Percentiles rank a stretch among this genome's conserved stretches.
phyloP scores from a whole-genome alignment of 2,329 filamentous ascomycete genomes.

The Myriosclerotinia scirpicola region DNA sequence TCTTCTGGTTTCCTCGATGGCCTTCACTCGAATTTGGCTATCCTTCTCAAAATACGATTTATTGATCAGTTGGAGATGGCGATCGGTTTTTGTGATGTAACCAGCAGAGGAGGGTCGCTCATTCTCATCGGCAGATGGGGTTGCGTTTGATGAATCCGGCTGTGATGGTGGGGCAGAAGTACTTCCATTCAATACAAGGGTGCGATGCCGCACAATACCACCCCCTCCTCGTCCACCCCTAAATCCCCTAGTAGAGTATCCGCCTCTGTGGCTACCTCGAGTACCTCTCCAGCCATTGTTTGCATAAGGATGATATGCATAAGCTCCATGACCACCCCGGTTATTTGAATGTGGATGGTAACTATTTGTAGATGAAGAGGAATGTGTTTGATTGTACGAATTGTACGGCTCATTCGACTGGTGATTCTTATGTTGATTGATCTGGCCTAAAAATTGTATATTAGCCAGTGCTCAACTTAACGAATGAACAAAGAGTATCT shows the following conservation, averaged over 20 bases:
- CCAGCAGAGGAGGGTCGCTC: conserved; percentile 40
- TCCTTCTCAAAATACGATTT: conserved; percentile 75
- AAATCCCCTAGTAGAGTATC: conserved; percentile 36
- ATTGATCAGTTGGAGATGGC: conserved; percentile 82
- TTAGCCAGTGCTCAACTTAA: conserved; percentile 6
- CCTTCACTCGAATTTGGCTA: conserved; percentile 63
- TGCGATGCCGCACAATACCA: conserved; percentile 54
- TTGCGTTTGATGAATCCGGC: conserved; percentile 20
- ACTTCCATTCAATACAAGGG: conserved; percentile 62
- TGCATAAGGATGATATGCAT: conserved; percentile 34
- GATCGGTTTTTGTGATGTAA: conserved; percentile 73
- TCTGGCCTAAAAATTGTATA: conserved; percentile 58
- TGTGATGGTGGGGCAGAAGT: conserved; percentile 27
- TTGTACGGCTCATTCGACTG: conserved; percentile 43
- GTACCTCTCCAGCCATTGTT: conserved; percentile 34
- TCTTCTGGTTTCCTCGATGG: conserved; percentile 68
- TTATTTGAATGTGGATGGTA: conserved; percentile 26
- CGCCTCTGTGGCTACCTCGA: conserved; percentile 34
- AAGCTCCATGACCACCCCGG: conserved; percentile 25
- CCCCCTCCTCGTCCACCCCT: conserved; percentile 42
- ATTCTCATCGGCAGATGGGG: conserved; percentile 30
- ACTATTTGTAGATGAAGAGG: conserved; percentile 23
- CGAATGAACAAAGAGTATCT: conserved; percentile 47
- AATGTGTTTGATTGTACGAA: conserved; percentile 29
- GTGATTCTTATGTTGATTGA: conserved; percentile 75